phyloP scores from a whole-genome alignment of 495 filamentous ascomycete genomes.

The Penicillium canescens region DNA sequence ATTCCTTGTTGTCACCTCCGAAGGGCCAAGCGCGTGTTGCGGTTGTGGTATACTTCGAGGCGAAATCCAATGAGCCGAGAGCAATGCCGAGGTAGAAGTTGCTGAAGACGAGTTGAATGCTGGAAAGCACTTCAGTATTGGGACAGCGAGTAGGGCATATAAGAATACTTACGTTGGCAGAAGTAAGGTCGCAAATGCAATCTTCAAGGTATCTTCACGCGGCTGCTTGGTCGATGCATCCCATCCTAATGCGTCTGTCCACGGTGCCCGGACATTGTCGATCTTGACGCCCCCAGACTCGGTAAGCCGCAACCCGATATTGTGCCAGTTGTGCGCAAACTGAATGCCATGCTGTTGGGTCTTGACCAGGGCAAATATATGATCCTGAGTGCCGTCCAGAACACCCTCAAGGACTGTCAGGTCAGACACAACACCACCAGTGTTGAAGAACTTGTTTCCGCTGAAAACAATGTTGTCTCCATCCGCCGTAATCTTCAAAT shows the following conservation, averaged over 20 bases:
- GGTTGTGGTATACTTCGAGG: conserved; percentile 49
- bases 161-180: conserved; percentile 52
- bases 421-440: conserved; percentile 60
- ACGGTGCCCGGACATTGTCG: conserved; percentile 52
- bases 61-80: conserved; percentile 49
- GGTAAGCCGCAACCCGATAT: conserved; percentile 58
- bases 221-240: conserved; percentile 44
- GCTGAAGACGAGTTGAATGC: conserved; percentile 60
- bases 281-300: conserved; percentile 61
- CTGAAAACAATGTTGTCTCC: conserved; percentile 55
- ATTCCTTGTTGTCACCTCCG: conserved; percentile 53
- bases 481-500: conserved; percentile 52
- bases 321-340: conserved; percentile 63
- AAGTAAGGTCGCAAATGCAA: conserved; percentile 51
- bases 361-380: conserved; percentile 58
- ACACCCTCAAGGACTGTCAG: conserved; percentile 64
- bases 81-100: conserved; percentile 66
- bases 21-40: conserved; percentile 60
- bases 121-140: conserved; percentile 2
- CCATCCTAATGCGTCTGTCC: conserved; percentile 62
- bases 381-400: conserved; percentile 50
- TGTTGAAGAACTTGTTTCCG: conserved; percentile 63
- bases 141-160: background rate
- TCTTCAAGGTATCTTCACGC: conserved; percentile 41
- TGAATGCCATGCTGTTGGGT: conserved; percentile 55